Evolutionary conservation across 257 asterid species (phyloP).

Genomic region (Penstemon barbatus): DNA sequence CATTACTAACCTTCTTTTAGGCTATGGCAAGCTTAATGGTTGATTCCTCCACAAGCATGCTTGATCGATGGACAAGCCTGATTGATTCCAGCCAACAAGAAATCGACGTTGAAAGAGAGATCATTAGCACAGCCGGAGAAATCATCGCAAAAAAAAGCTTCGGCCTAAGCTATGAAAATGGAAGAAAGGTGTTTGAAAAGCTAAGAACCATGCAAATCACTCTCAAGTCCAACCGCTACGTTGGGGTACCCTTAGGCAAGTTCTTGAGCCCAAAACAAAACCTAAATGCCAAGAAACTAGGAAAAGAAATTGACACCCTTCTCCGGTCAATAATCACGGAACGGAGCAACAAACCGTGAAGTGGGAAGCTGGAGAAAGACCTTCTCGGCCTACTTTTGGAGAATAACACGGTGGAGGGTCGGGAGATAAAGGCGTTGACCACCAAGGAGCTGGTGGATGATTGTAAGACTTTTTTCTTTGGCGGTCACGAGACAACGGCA

Average conservation of each 20-base stretch:
- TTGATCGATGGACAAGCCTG: conserved; percentile 58
- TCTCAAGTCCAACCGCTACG: conserved; percentile 69
- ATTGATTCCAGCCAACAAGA: conserved; percentile 51
- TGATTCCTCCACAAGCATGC: conserved; percentile 62
- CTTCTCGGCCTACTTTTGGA: conserved; percentile 62
- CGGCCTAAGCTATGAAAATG: conserved; percentile 59
- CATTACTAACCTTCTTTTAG: conserved; percentile 28
- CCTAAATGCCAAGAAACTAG: conserved; percentile 55
- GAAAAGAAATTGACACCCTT: conserved; percentile 63
- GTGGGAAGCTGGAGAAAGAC: conserved; percentile 36
- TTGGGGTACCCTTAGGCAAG: conserved; percentile 80
- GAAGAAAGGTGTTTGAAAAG: conserved; percentile 58
- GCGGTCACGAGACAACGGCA: conserved; percentile 90
- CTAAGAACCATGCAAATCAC: conserved; percentile 66
- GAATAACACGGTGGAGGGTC: conserved; percentile 39
- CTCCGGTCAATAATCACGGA: conserved; percentile 45
- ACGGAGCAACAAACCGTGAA: conserved; percentile 29
- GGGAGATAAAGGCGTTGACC: conserved; percentile 42
- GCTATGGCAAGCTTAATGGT: conserved; percentile 76
- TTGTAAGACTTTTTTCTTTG: conserved; percentile 92
- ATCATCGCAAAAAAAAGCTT: conserved; percentile 79
- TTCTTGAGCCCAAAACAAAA: conserved; percentile 50
- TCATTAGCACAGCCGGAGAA: conserved; percentile 70
- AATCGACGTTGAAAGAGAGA: conserved; percentile 72
- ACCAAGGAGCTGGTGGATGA: conserved; percentile 76